These are phyloP conservation scores for Oryza meyeriana DNA, from an alignment of 176 grass and related monocot species.

Conservation along the genomic window DNA sequence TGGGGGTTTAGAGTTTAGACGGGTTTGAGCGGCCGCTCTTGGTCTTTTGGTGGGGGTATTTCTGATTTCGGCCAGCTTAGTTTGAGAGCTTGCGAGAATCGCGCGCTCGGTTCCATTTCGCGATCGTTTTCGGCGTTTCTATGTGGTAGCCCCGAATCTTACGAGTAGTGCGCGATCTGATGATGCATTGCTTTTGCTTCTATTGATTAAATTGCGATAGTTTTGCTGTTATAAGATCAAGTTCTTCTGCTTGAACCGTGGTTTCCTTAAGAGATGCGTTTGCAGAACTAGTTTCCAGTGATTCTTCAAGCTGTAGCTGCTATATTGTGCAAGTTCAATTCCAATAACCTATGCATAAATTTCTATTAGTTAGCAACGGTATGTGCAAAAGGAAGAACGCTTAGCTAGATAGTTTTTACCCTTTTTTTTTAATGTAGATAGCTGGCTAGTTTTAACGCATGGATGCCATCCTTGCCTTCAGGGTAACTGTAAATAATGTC, in stretches of 20 bases:
- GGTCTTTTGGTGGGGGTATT: background rate
- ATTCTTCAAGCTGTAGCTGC: background rate
- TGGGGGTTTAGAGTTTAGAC: constrained; percentile 21
- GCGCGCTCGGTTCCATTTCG: background rate
- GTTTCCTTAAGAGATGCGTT: background rate
- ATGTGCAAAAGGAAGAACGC: background rate
- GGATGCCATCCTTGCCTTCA: background rate
- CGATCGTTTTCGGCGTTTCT: background rate
- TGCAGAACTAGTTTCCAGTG: background rate
- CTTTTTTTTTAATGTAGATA: no score
- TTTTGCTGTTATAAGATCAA: background rate
- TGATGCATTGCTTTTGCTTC: background rate
- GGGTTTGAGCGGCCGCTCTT: background rate
- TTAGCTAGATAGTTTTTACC: no score
- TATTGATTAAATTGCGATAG: background rate
- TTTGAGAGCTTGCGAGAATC: background rate
- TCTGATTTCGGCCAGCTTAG: background rate
- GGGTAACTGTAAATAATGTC: background rate
- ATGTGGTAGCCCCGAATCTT: background rate
- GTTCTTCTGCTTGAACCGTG: background rate
- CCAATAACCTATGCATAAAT: background rate
- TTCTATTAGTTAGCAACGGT: background rate
- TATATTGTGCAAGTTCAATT: background rate
- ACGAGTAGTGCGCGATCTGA: background rate
- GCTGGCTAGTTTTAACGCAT: background rate